Base-by-base conservation (phyloP, 78 protist genomes). In the Cavenderia fasciculata region DNA sequence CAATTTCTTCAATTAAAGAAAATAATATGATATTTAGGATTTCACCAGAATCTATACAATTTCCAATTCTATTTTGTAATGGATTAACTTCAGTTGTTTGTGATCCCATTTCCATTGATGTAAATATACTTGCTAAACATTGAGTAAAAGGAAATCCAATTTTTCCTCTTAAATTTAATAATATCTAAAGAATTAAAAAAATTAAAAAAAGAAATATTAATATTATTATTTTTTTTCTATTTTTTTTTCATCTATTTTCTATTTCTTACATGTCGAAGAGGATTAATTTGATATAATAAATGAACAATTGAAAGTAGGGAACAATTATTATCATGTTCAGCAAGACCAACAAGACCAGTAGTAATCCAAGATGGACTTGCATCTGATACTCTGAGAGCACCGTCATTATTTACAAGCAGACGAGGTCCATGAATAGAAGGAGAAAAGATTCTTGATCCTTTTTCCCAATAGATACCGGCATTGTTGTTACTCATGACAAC, bases 91-190 rank as follows among this genome's bases (percentile, higher is more conserved):
- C 90, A 1, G 71, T 68, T 1, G 90, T 82, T 19, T 47, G 70
- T 23, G 73, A 82, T 14, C 90, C 90, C 78, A 68, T 82, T 59
- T 82, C 90, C 90, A 82, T 82, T 33, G 69, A 51, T 1, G 90
- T 82, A 23, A 82, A 82, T 56, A 82, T 82, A 41, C 52, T 82
- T 19, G 74, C 90, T 14, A 82, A 21, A 40, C 76, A 65, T 44
- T 82, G 90, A 10, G 79, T 82, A 59, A 69, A 68, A 40, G 90
- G 90, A 47, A 82, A 82, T 27, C 90, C 90, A 43, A 82, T 82
- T 59, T 34, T 65, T 33, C 78, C 90, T 54, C 90, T 72, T 10
- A 82, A n/a, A 16, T 82, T 65, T 19, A 66, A 66, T 27, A 82
- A 52, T 21, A 41, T 40, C 78, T 72, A 54, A 8, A 5, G 2